Evolutionary conservation across 2,329 filamentous ascomycete genomes (phyloP).

Genomic region (Fusarium protoensiforme): DNA sequence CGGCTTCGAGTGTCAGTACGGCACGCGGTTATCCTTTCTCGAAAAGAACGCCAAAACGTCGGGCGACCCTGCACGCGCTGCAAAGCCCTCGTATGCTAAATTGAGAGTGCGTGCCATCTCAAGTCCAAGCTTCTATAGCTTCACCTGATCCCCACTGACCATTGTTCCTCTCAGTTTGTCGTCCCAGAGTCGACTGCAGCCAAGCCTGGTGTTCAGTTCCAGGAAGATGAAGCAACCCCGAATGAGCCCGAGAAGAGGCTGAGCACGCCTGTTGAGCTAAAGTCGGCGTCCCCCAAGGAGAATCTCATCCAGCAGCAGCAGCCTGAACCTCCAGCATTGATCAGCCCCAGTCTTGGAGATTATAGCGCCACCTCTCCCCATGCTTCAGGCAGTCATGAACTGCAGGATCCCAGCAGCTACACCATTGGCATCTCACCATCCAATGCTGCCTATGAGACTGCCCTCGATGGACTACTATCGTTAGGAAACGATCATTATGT

Average conservation of each 20-base stretch:
- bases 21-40: conserved; percentile 58
- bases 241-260: conserved; percentile 4
- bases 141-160: neutral
- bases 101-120: conserved; percentile 23
- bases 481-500: conserved; percentile 45
- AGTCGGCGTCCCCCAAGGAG: neutral
- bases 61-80: conserved; percentile 12
- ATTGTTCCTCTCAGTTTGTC: conserved; percentile 28
- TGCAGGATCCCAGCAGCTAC: conserved; percentile 19
- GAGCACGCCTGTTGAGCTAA: neutral
- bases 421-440: conserved; percentile 32
- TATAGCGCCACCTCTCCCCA: conserved; percentile 16
- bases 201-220: conserved; percentile 13
- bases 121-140: neutral
- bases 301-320: conserved; percentile 1
- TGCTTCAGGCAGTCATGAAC: neutral
- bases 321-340: conserved; percentile 9
- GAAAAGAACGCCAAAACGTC: conserved; percentile 60
- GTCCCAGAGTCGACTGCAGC: conserved; percentile 28
- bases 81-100: conserved; percentile 37
- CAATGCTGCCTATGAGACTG: conserved; percentile 47
- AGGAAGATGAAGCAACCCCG: conserved; percentile 1
- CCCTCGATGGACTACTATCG: conserved; percentile 47
- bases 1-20: conserved; percentile 60
- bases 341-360: conserved; percentile 11